Evolutionary conservation across 768 basidiomycete species (phyloP).

Genomic region (Holtermannia corniformis): DNA sequence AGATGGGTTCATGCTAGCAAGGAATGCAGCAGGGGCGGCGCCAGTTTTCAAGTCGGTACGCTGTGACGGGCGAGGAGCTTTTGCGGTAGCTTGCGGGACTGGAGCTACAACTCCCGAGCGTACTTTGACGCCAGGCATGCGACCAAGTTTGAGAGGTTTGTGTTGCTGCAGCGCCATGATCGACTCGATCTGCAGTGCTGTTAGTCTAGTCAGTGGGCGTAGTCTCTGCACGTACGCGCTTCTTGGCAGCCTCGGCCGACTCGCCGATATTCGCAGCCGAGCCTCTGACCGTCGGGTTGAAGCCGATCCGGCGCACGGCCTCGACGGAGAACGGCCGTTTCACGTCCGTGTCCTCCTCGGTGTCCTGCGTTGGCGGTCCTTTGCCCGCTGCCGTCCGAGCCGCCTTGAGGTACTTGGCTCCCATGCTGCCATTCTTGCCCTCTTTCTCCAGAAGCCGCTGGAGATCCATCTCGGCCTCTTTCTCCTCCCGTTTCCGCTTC

Average conservation of each 20-base stretch:
- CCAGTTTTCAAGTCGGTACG: no score
- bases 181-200: constrained; percentile 9
- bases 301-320: constrained; percentile 33
- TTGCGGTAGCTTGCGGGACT: background rate
- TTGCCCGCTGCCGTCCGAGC: constrained; percentile 1
- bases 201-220: background rate
- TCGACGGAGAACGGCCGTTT: constrained; percentile 23
- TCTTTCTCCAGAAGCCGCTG: constrained; percentile 54
- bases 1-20: background rate
- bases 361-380: constrained; percentile 55
- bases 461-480: constrained; percentile 52
- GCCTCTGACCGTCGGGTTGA: constrained; percentile 25
- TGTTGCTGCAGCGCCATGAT: constrained; percentile 5
- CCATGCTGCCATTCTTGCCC: constrained; percentile 50
- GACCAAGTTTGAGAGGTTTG: background rate
- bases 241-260: constrained; percentile 13
- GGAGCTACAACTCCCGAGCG: background rate
- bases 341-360: constrained; percentile 49
- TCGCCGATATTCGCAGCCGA: constrained; percentile 13
- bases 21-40: background rate
- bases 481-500: constrained; percentile 49
- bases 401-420: constrained; percentile 28
- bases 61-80: background rate
- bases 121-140: background rate
- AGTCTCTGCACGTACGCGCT: background rate